These are phyloP conservation scores for Paspalum vaginatum DNA, from an alignment of 176 grass and related monocot species.

Conservation along the genomic window DNA sequence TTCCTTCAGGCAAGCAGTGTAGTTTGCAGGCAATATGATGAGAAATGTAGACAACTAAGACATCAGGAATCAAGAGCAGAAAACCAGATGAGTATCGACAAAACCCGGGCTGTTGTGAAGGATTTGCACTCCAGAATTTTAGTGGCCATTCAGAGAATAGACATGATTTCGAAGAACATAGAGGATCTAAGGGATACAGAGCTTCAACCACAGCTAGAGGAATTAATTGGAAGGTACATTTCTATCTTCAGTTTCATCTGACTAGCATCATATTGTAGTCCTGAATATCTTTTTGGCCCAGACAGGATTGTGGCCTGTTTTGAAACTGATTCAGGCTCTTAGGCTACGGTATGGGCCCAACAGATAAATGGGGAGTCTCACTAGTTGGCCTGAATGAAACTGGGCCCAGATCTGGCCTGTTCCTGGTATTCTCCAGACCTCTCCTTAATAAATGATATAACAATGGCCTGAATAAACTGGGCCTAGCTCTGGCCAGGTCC, in stretches of 20 bases:
- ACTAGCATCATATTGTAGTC: not conserved
- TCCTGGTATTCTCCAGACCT: not conserved
- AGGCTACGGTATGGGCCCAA: not conserved
- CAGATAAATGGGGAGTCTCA: not conserved
- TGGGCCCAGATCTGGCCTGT: not conserved
- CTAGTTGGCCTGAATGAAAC: not conserved
- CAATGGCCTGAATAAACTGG: not conserved
- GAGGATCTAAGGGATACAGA: conserved; percentile 98
- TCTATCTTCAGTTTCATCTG: conserved; percentile 36
- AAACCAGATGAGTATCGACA: conserved; percentile 72
- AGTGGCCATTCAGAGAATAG: conserved; percentile 92
- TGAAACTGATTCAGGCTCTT: not conserved
- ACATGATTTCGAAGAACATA: conserved; percentile 91
- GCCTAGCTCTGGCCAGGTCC: not conserved
- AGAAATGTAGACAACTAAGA: conserved; percentile 74
- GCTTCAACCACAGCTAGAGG: conserved; percentile 96
- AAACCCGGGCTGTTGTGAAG: conserved; percentile 86
- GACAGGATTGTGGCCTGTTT: not conserved
- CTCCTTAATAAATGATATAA: not conserved
- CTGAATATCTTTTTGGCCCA: not conserved
- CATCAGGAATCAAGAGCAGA: conserved; percentile 87
- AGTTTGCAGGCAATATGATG: conserved; percentile 86
- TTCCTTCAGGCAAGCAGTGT: conserved; percentile 72
- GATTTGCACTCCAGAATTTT: conserved; percentile 93
- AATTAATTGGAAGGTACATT: conserved; percentile 94